Evolutionary conservation across 257 asterid species (phyloP), one percentile per base, ranked within the genome.

Genomic region (Avicennia marina): DNA sequence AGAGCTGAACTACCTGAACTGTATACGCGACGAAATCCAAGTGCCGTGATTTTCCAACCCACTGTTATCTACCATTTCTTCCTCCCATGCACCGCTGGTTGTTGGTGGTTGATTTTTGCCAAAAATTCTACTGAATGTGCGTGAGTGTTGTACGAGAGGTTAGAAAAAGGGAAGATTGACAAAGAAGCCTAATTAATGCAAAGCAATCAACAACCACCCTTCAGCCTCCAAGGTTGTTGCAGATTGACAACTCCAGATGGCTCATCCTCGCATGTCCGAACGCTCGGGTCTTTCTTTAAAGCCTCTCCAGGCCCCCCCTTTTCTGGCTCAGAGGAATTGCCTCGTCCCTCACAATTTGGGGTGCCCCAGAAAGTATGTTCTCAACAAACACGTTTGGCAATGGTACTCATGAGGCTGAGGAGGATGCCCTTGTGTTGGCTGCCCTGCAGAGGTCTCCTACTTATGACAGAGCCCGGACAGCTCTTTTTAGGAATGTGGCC

Each of bases 361-460:
- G 52, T 51, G 36, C 41, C 25, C 47, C 78, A 16, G 59, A 51
- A 65, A 56, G 7, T 24, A 74, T 74, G 82, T 65, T 74, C 49
- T 18, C 89, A 11, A 62, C 75, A 56, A 56, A 52, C 20, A 20
- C 57, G n/a, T 55, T 59, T 34, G 26, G 60, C 25, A 58, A 65
- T 26, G 72, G 67, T 11, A 45, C 22, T 41, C 46, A 63, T 20
- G 73, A 50, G 6, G 70, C 49, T 2, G 73, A 61, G 8, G 95
- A 79, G 64, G 89, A 79, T 58, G 87, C 72, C 42, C 84, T 75
- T 40, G 70, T 70, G 17, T 39, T 81, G 84, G 91, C 85, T 42
- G 77, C 94, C 24, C 39, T 89, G 76, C 85, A 75, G 78, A 79
- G 83, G 62, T 81, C 95, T 31, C 89, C 89, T 17, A 86, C 89